Evolutionary conservation across 2,329 filamentous ascomycete genomes (phyloP), one percentile per base, ranked within the genome.

Genomic region (Didymella segeticola): DNA sequence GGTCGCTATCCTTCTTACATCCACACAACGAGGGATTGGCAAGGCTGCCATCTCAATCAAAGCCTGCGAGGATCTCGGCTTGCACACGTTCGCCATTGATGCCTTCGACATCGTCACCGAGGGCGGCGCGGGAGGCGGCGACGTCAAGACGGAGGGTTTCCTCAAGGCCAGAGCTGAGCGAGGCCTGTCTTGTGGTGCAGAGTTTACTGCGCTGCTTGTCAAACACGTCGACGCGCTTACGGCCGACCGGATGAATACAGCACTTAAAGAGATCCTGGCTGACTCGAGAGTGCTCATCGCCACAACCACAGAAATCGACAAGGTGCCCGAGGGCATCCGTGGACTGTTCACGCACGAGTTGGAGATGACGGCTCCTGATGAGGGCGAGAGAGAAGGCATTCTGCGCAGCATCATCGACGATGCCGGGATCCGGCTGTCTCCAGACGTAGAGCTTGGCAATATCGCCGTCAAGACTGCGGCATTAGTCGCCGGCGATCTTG

Each of bases 381-480:
- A 99, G 72, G 87, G 86, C 22, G 93, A 98, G 75, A 83, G 95
- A 77, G 93, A 96, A 77, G 89, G 89, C 2, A 95, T 98, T 39
- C 78, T 99, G 8, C 85, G 85, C 45, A 87, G 87, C 55, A 90
- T 96, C 29, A 84, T 97, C 27, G 84, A 89, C 27, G 87, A 91
- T 53, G 85, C 87, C 23, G 87, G 89, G 2, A 82, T 96, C 19
- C 83, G 85, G n/a, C 78, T 97, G 2, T 90, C 93, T 15, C 84
- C 89, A 0, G 89, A 93, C 43, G 91, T 97, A 3, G 92, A 97
- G 50, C 81, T 99, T 5, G 84, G 86, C 57, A 86, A 88, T 9
- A 88, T 99, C 14, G 95, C 95, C 0, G 83, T 99, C 43, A 98
- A 98, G 79, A 99, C 95, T 8, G 95, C 95, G 6, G 95, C 95